phyloP scores from a whole-genome alignment of 2,329 filamentous ascomycete genomes.

The Fonsecaea erecta region DNA sequence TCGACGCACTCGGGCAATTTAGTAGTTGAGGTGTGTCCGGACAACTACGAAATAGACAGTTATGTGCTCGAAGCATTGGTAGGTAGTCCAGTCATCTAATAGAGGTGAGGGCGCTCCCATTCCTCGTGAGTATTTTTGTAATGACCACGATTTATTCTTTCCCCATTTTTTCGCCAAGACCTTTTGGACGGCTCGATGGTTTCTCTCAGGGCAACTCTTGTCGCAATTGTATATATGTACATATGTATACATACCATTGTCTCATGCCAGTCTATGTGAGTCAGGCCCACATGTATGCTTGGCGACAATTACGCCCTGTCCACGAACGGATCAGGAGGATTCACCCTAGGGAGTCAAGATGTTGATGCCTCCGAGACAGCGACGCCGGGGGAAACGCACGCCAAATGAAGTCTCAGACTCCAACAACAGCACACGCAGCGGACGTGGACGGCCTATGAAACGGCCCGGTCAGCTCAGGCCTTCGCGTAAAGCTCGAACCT shows the following conservation, averaged over 20 bases:
- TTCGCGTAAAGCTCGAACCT: slow-evolving; percentile 17
- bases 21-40: neutral
- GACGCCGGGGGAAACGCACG: neutral
- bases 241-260: neutral
- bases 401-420: neutral
- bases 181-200: neutral
- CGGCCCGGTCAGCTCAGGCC: slow-evolving; percentile 25
- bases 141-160: neutral
- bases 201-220: too few species aligned
- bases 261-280: neutral
- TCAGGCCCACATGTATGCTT: neutral
- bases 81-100: too few species aligned
- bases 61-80: too few species aligned
- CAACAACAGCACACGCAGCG: neutral
- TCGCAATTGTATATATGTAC: too few species aligned
- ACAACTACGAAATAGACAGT: too few species aligned
- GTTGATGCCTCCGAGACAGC: slow-evolving; percentile 17
- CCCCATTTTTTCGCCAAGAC: neutral
- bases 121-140: neutral
- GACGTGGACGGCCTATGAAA: slow-evolving; percentile 34
- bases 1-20: neutral
- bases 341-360: neutral
- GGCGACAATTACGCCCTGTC: neutral
- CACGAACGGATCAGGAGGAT: neutral
- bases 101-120: too few species aligned